These are phyloP conservation scores for Besnoitia besnoiti DNA, from an alignment of 169 alveolate species.

Conservation along the genomic window DNA sequence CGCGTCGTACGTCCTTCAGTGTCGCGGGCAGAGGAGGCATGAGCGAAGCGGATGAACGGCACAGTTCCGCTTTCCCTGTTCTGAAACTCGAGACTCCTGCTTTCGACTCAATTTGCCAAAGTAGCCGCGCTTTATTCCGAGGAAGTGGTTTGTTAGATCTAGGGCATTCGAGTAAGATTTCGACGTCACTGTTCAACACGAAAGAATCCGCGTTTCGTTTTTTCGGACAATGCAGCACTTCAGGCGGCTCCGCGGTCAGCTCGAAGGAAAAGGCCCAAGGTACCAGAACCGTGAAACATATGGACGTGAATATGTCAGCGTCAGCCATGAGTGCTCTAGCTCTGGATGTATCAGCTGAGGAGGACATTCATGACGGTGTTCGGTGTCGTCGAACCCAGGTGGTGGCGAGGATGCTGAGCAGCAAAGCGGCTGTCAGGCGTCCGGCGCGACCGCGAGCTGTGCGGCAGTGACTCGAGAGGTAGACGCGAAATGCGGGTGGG, in stretches of 20 bases:
- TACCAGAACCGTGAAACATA: background rate
- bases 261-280: background rate
- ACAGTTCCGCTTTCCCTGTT: background rate
- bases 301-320: background rate
- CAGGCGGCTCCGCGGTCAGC: background rate
- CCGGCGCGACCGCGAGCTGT: background rate
- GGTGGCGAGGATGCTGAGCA: background rate
- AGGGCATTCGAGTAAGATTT: background rate
- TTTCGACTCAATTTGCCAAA: background rate
- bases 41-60: background rate
- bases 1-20: background rate
- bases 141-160: background rate
- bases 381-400: background rate
- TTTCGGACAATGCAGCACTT: background rate
- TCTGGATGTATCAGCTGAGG: background rate
- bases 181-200: background rate
- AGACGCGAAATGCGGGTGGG: too few species aligned
- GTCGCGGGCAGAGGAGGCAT: background rate
- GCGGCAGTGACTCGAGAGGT: background rate
- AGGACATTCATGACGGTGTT: background rate
- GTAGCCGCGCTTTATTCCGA: slow-evolving; percentile 8
- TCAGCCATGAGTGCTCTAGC: background rate
- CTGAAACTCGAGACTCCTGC: background rate
- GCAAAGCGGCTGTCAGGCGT: slow-evolving; percentile 4
- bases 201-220: background rate